Conservation (phyloP, 2,329 filamentous ascomycete genomes). For the Emericellopsis atlantica region DNA sequence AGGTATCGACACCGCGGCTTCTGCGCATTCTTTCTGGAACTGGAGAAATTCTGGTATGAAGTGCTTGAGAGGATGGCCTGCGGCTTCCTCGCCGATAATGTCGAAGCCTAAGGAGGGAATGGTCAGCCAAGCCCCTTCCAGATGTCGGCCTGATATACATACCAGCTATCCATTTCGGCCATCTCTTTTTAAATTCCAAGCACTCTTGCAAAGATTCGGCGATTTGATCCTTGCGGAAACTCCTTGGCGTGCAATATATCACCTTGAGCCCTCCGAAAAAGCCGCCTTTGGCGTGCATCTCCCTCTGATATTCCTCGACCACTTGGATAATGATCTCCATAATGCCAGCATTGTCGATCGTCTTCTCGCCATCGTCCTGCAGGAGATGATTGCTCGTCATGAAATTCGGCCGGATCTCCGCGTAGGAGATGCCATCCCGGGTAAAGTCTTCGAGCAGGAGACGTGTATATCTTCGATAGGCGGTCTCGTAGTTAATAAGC, state of each 20-base stretch:
- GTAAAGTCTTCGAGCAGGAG: constrained; percentile 49
- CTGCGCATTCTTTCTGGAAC: constrained; percentile 39
- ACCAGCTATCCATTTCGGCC: constrained; percentile 51
- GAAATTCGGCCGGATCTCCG: constrained; percentile 59
- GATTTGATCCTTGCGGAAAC: constrained; percentile 36
- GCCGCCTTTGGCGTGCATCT: constrained; percentile 12
- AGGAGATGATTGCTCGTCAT: constrained; percentile 51
- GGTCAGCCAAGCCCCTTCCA: neutral
- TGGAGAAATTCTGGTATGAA: constrained; percentile 42
- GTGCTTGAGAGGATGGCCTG: constrained; percentile 43
- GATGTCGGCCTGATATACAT: constrained; percentile 11
- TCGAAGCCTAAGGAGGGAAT: constrained; percentile 43
- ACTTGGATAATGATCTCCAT: constrained; percentile 47
- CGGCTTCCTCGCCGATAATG: constrained; percentile 55
- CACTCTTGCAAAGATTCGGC: constrained; percentile 45
- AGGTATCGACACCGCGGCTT: constrained; percentile 42
- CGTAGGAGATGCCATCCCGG: constrained; percentile 55
- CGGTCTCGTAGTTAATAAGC: constrained; percentile 52
- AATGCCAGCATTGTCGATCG: constrained; percentile 43
- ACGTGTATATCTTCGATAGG: constrained; percentile 48
- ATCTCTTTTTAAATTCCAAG: constrained; percentile 42
- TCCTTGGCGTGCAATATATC: constrained; percentile 58
- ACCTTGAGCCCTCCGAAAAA: constrained; percentile 55
- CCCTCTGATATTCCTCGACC: constrained; percentile 31
- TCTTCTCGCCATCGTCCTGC: constrained; percentile 36